Conservation (phyloP, 352 stramenopile species). For the Phytophthora sp. region DNA sequence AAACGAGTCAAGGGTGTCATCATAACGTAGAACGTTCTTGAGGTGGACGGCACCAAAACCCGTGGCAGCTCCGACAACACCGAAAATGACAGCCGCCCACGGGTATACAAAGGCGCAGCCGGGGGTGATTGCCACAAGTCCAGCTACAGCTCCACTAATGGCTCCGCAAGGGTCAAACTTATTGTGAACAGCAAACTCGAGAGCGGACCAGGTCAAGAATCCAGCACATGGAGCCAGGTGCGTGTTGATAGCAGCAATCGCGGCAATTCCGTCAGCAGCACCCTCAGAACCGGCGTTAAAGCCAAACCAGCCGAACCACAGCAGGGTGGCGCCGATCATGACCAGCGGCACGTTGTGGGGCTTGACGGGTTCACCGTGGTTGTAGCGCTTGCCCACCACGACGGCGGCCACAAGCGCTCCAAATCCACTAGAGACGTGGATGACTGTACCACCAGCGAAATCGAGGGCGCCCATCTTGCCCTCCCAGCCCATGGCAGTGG, state of each 20-base stretch:
- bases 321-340: slow-evolving; percentile 77
- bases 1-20: slow-evolving; percentile 86
- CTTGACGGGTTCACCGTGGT: slow-evolving; percentile 73
- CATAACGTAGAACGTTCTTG: slow-evolving; percentile 76
- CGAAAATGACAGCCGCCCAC: slow-evolving; percentile 78
- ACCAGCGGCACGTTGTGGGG: slow-evolving; percentile 87
- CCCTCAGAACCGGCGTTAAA: slow-evolving; percentile 78
- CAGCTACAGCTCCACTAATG: slow-evolving; percentile 64
- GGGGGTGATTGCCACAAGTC: slow-evolving; percentile 76
- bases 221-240: slow-evolving; percentile 65
- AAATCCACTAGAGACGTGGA: slow-evolving; percentile 83
- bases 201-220: slow-evolving; percentile 70
- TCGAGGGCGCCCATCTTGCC: slow-evolving; percentile 76
- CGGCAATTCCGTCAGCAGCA: slow-evolving; percentile 64
- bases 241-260: slow-evolving; percentile 70
- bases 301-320: slow-evolving; percentile 89
- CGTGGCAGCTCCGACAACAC: slow-evolving; percentile 61
- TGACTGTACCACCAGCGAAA: slow-evolving; percentile 86
- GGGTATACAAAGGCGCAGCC: slow-evolving; percentile 74
- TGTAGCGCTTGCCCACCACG: slow-evolving; percentile 76
- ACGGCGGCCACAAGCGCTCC: slow-evolving; percentile 68
- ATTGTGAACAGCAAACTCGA: slow-evolving; percentile 61
- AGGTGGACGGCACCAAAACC: slow-evolving; percentile 61
- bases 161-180: slow-evolving; percentile 71
- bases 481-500: slow-evolving; percentile 60